Evolutionary conservation across 2,329 filamentous ascomycete genomes (phyloP).

Genomic region (Paraphaeosphaeria sporulosa): DNA sequence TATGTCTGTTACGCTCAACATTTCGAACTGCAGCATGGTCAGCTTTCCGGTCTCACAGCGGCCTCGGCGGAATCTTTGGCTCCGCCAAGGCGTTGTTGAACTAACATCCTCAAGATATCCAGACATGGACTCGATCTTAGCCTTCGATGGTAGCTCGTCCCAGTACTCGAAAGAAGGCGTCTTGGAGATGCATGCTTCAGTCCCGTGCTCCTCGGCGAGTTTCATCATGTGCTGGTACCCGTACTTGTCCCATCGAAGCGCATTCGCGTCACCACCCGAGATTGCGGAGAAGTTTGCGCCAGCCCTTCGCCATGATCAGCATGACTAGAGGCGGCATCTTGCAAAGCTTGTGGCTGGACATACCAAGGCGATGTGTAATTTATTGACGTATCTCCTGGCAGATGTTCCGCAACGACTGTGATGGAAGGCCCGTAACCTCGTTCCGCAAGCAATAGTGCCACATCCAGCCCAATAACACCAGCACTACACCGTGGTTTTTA

Average conservation of each 20-base stretch:
- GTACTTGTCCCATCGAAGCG: slow-evolving; percentile 26
- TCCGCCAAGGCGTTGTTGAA: slow-evolving; percentile 8
- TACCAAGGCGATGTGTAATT: slow-evolving; percentile 32
- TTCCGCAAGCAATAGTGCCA: slow-evolving; percentile 26
- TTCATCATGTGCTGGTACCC: slow-evolving; percentile 27
- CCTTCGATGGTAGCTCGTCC: slow-evolving; percentile 21
- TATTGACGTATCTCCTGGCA: slow-evolving; percentile 29
- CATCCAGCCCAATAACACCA: slow-evolving; percentile 26
- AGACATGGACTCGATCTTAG: slow-evolving; percentile 26
- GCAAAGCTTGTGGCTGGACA: not conserved
- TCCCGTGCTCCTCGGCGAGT: slow-evolving; percentile 23
- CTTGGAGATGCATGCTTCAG: slow-evolving; percentile 21
- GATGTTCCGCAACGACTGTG: slow-evolving; percentile 24
- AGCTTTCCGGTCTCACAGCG: too few species aligned
- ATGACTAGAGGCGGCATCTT: too few species aligned
- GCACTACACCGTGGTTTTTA: slow-evolving; percentile 14
- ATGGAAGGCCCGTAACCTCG: slow-evolving; percentile 22
- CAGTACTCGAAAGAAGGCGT: slow-evolving; percentile 27
- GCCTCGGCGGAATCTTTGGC: too few species aligned
- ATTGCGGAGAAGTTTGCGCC: slow-evolving; percentile 30
- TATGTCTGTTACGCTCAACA: slow-evolving; percentile 19
- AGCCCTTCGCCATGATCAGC: slow-evolving; percentile 16
- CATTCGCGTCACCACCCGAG: slow-evolving; percentile 27
- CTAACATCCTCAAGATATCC: slow-evolving; percentile 26
- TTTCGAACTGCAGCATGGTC: slow-evolving; percentile 8